phyloP scores from a whole-genome alignment of 2,329 filamentous ascomycete species.

The Ilyonectria mors-panacis region DNA sequence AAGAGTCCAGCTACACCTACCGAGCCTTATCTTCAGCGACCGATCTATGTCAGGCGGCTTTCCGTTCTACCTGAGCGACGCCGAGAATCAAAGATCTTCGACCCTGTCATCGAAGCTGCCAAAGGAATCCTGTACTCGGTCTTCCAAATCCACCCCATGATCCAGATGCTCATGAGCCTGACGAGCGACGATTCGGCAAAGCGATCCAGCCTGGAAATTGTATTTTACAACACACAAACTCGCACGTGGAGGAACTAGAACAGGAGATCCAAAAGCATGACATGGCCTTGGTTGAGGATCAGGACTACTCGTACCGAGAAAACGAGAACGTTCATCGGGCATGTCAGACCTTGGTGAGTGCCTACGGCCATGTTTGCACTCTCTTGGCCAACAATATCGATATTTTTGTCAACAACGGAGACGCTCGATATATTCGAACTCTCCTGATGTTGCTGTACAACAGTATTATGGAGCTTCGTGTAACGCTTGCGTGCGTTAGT shows the following conservation, averaged over 20 bases:
- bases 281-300: conserved; percentile 61
- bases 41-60: conserved; percentile 74
- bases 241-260: conserved; percentile 76
- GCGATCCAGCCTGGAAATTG: conserved; percentile 75
- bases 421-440: conserved; percentile 77
- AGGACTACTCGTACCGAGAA: conserved; percentile 65
- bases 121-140: conserved; percentile 78
- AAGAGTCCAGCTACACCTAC: conserved; percentile 74
- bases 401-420: conserved; percentile 75
- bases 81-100: conserved; percentile 72
- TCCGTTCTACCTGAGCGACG: conserved; percentile 75
- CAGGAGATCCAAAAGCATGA: conserved; percentile 76
- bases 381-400: conserved; percentile 74
- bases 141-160: conserved; percentile 78
- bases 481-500: conserved; percentile 61
- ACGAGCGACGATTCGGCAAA: conserved; percentile 73
- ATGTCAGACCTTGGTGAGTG: conserved; percentile 74
- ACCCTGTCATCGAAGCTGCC: conserved; percentile 75
- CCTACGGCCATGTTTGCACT: conserved; percentile 76
- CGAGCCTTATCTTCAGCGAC: conserved; percentile 70
- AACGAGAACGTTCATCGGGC: conserved; percentile 76
- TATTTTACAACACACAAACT: conserved; percentile 75
- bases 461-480: conserved; percentile 77
- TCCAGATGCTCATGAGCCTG: conserved; percentile 75
- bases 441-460: conserved; percentile 76